Evolutionary conservation across 495 filamentous ascomycete species (phyloP).

Genomic region (Monascus purpureus): DNA sequence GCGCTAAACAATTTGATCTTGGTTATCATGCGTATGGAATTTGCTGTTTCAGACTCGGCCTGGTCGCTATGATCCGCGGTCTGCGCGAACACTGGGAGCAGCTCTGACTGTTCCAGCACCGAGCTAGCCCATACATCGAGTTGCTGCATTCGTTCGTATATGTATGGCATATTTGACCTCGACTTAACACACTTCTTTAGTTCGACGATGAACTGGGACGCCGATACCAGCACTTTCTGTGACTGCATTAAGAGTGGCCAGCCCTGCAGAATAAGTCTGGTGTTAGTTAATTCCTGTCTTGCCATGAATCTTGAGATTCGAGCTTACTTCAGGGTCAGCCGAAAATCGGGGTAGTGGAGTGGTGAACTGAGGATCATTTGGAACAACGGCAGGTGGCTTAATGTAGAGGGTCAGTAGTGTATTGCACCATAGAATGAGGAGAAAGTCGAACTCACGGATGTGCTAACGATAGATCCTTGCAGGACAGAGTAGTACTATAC

Average conservation of each 20-base stretch:
- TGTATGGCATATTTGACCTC: conserved; percentile 25
- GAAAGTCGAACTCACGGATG: conserved; percentile 31
- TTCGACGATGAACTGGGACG: conserved; percentile 43
- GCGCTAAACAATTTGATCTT: conserved; percentile 47
- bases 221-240: conserved; percentile 41
- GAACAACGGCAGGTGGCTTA: conserved; percentile 38
- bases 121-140: conserved; percentile 38
- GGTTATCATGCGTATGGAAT: conserved; percentile 39
- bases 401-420: too few relatives aligned
- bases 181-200: conserved; percentile 28
- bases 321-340: conserved; percentile 38
- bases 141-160: conserved; percentile 41
- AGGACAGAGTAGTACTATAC: conserved; percentile 42
- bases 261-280: conserved; percentile 20
- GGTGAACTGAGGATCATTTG: conserved; percentile 43
- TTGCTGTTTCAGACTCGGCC: conserved; percentile 31
- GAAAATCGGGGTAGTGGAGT: conserved; percentile 39
- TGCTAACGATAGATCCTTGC: conserved; percentile 47
- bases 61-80: conserved; percentile 25
- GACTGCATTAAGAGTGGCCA: conserved; percentile 42
- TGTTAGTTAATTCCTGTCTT: conserved; percentile 2
- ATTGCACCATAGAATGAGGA: too few relatives aligned
- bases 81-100: conserved; percentile 24
- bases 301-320: background rate
- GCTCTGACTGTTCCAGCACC: conserved; percentile 31